Base-by-base conservation (phyloP, 306 rosid species). In the Carpinus viminea region DNA sequence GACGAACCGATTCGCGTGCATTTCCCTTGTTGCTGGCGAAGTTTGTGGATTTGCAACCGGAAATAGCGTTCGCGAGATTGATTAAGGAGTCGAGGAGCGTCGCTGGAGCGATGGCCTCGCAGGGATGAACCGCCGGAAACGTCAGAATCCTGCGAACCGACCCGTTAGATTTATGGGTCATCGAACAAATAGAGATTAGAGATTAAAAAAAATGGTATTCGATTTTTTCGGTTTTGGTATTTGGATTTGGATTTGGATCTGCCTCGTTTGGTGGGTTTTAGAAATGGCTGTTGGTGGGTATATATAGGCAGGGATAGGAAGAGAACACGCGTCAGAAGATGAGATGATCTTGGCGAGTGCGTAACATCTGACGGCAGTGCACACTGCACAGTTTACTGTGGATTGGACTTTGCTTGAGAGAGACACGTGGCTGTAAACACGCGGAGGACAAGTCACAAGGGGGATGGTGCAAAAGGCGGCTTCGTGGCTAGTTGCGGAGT, bases 51-150 rank as follows among this genome's bases (percentile, higher is more conserved):
- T 78, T 78, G 88, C 56, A 86, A 52, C 36, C 31, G 31, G 85
- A 86, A 24, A 94, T 88, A 13, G 18, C 13, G 13, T 51, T 43
- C 28, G 89, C 81, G 66, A 91, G 83, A 8, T 79, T 38, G 55
- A 90, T 73, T 18, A 91, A 76, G 0, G 95, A 91, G 56, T 50
- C 7, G 31, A 92, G 16, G 18, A 92, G 88, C 3, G 92, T 92
- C 2, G 83, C 38, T 0, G 81, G 78, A 75, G 90, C 8, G 9
- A 90, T 66, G 24, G 70, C 52, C 5, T 70, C 80, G 71, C 84
- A 91, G 0, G 98, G 93, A 81, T 79, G 89, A 76, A 94, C 89
- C 71, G 90, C 98, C 88, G 97, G 92, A n/a, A 26, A 89, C 0
- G 85, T 82, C 5, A 94, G 80, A 5, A 87, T 52, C 90, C 97